These are phyloP conservation scores for Auricularia auricula-judae DNA, from an alignment of 768 basidiomycete genomes.

Conservation along the genomic window DNA sequence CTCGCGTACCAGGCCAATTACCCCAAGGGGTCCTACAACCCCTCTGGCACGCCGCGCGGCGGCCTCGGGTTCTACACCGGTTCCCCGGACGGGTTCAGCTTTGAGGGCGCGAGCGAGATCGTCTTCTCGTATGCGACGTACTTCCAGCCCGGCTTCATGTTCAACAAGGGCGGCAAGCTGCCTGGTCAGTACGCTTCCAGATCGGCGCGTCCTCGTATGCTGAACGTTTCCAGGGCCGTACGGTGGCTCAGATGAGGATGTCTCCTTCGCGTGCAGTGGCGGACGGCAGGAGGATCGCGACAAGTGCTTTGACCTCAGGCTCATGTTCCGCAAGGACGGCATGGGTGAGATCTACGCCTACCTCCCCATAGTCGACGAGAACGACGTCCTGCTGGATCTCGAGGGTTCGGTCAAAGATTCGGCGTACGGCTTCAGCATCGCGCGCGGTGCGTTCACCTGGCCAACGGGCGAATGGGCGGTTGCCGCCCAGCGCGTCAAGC, in stretches of 20 bases:
- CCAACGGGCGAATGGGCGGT: conserved; percentile 53
- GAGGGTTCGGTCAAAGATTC: conserved; percentile 47
- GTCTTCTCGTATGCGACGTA: conserved; percentile 51
- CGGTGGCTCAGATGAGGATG: conserved; percentile 38
- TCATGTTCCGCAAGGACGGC: conserved; percentile 32
- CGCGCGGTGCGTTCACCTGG: conserved; percentile 58
- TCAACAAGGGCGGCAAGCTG: conserved; percentile 58
- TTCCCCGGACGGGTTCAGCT: conserved; percentile 38
- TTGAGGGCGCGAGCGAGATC: conserved; percentile 47
- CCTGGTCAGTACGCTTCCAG: conserved; percentile 47
- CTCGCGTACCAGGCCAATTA: background rate
- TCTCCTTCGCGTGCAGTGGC: conserved; percentile 49
- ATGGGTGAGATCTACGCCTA: conserved; percentile 64
- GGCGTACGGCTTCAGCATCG: conserved; percentile 55
- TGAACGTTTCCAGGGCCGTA: conserved; percentile 31
- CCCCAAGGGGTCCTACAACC: conserved; percentile 1
- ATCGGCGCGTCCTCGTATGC: conserved; percentile 12
- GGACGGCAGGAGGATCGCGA: conserved; percentile 46
- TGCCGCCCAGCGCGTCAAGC: conserved; percentile 54
- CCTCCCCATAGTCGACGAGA: conserved; percentile 38
- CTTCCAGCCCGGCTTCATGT: conserved; percentile 52
- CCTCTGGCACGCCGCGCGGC: background rate
- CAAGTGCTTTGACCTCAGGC: conserved; percentile 52
- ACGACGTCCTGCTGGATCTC: conserved; percentile 40
- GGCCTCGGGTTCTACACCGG: conserved; percentile 62